Evolutionary conservation across 2,329 filamentous ascomycete species (phyloP).

Genomic region (Zasmidium cellare): DNA sequence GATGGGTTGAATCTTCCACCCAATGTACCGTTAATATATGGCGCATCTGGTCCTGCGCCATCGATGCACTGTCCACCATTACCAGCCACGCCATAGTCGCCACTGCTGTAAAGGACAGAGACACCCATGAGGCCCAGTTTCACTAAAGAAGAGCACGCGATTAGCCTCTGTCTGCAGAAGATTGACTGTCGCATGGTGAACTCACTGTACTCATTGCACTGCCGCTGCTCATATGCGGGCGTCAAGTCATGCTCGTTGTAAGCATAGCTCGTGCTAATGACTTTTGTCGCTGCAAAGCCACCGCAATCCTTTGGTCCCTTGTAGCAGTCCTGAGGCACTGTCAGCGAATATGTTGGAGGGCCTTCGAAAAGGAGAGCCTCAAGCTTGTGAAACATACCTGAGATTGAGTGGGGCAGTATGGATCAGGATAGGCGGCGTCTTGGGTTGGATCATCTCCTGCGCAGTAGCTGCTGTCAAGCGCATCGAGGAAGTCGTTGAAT

Average conservation of each 20-base stretch:
- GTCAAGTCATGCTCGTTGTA: slow-evolving; percentile 44
- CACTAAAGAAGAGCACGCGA: slow-evolving; percentile 29
- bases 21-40: slow-evolving; percentile 29
- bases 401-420: slow-evolving; percentile 15
- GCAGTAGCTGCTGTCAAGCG: slow-evolving; percentile 42
- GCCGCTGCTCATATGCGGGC: slow-evolving; percentile 50
- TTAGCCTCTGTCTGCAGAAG: neutral
- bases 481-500: slow-evolving; percentile 45
- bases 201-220: slow-evolving; percentile 55
- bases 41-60: slow-evolving; percentile 25
- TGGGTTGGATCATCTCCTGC: slow-evolving; percentile 27
- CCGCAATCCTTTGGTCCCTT: slow-evolving; percentile 48
- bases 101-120: slow-evolving; percentile 52
- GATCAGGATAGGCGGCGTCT: slow-evolving; percentile 52
- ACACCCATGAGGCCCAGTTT: slow-evolving; percentile 54
- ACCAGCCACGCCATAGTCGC: slow-evolving; percentile 45
- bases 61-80: slow-evolving; percentile 22
- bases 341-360: no score
- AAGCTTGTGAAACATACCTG: no score
- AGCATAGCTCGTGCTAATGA: slow-evolving; percentile 54
- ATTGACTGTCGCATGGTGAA: neutral
- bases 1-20: slow-evolving; percentile 47
- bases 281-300: slow-evolving; percentile 48
- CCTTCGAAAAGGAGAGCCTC: no score
- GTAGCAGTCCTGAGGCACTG: slow-evolving; percentile 35